Percentiles rank a stretch among this genome's conserved stretches.
Evolutionary conservation across 108 stramenopile genomes (phyloP).

Genomic region (Skeletonema costatum): DNA sequence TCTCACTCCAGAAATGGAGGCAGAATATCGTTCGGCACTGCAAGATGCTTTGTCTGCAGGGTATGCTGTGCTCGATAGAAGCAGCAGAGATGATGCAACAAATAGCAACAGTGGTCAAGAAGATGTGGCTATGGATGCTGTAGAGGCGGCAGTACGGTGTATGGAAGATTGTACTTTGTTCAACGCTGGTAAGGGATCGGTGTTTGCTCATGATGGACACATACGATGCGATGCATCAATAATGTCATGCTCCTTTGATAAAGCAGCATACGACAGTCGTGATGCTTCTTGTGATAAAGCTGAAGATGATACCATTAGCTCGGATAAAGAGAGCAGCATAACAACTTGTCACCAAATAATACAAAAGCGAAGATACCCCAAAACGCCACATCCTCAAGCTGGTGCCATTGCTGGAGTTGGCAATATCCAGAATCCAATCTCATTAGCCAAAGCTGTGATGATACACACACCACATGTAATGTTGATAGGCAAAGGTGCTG

Average conservation of each 20-base stretch:
- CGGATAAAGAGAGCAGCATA: background rate
- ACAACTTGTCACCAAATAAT: slow-evolving; percentile 12
- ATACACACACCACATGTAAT: slow-evolving; percentile 34
- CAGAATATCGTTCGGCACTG: slow-evolving; percentile 28
- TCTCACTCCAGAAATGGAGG: slow-evolving; percentile 23
- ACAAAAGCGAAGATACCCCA: slow-evolving; percentile 16
- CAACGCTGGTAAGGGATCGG: slow-evolving; percentile 40
- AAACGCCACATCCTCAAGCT: slow-evolving; percentile 24
- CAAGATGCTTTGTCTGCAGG: slow-evolving; percentile 17
- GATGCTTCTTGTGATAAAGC: background rate
- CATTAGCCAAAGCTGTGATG: slow-evolving; percentile 33
- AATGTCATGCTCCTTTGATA: slow-evolving; percentile 26
- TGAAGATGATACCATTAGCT: background rate
- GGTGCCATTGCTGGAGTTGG: slow-evolving; percentile 31
- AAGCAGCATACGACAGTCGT: background rate
- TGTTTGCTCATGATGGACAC: slow-evolving; percentile 26
- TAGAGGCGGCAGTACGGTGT: slow-evolving; percentile 30
- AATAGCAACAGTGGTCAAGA: background rate
- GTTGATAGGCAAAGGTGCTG: slow-evolving; percentile 34
- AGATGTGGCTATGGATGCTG: slow-evolving; percentile 23
- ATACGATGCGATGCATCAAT: slow-evolving; percentile 42
- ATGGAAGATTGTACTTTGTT: slow-evolving; percentile 38
- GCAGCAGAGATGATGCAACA: background rate
- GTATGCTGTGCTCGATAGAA: slow-evolving; percentile 10
- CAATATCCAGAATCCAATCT: slow-evolving; percentile 35